Percentiles rank a stretch among this genome's conserved stretches.
Evolutionary conservation across 1,284 basidiomycete genomes (phyloP).

Genomic region (Cryptococcus neoformans): DNA sequence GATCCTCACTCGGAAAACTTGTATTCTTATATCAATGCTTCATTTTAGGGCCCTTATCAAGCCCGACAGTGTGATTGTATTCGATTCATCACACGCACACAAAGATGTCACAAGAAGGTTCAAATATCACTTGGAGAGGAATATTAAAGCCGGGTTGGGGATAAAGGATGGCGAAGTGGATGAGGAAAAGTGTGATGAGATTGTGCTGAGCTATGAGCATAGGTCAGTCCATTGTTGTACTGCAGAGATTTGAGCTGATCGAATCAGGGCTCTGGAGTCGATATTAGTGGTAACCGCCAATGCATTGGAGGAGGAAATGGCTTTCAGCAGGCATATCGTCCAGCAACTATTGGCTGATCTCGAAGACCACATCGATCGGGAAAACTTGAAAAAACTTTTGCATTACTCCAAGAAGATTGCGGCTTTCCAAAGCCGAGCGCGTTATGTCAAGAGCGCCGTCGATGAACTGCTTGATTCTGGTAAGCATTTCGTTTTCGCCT

Average conservation of each 20-base stretch:
- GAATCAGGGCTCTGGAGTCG: slow-evolving; percentile 75
- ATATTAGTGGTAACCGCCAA: slow-evolving; percentile 82
- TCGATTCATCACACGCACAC: slow-evolving; percentile 82
- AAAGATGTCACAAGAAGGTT: slow-evolving; percentile 80
- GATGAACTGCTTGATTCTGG: slow-evolving; percentile 89
- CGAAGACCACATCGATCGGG: slow-evolving; percentile 88
- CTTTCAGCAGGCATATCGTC: slow-evolving; percentile 78
- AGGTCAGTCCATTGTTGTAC: slow-evolving; percentile 56
- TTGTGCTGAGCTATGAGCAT: slow-evolving; percentile 75
- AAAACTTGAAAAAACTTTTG: slow-evolving; percentile 82
- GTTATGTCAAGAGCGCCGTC: slow-evolving; percentile 81
- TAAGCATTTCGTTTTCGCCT: slow-evolving; percentile 37
- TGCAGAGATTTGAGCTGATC: not conserved
- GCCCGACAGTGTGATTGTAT: slow-evolving; percentile 85
- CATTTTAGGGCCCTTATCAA: slow-evolving; percentile 95
- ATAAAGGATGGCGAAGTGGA: slow-evolving; percentile 12
- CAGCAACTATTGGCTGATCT: slow-evolving; percentile 83
- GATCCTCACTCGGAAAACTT: slow-evolving; percentile 82
- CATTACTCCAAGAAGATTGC: slow-evolving; percentile 84
- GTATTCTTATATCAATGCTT: slow-evolving; percentile 88
- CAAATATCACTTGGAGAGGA: slow-evolving; percentile 79
- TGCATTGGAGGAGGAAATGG: slow-evolving; percentile 90
- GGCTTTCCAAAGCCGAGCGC: slow-evolving; percentile 83
- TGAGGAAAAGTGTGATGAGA: slow-evolving; percentile 25
- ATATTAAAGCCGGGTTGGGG: slow-evolving; percentile 37